Conservation (phyloP, 2,329 filamentous ascomycete genomes). For the Clarireedia paspali region DNA sequence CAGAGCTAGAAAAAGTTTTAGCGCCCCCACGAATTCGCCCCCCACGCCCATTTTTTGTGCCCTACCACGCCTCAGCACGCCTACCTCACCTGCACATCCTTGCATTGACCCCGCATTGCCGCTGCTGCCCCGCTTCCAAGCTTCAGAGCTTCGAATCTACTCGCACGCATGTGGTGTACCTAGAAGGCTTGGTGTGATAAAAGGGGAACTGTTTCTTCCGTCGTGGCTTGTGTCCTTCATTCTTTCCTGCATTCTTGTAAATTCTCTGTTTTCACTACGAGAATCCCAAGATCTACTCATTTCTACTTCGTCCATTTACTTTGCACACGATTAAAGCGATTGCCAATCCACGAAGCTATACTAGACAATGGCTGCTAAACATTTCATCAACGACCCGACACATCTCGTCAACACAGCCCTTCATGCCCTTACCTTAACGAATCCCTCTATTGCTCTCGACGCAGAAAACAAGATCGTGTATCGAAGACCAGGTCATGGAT, state of each 20-base stretch:
- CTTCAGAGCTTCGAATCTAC: neutral
- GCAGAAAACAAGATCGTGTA: slow-evolving; percentile 77
- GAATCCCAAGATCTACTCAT: neutral
- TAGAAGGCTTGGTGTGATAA: neutral
- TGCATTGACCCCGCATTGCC: no score
- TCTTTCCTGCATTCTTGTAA: neutral
- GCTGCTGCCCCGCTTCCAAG: neutral
- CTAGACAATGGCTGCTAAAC: slow-evolving; percentile 53
- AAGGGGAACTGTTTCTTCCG: neutral
- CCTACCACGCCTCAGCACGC: neutral
- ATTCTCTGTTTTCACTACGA: neutral
- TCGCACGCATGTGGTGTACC: neutral
- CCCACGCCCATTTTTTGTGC: neutral
- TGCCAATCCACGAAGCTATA: neutral
- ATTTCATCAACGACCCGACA: slow-evolving; percentile 81
- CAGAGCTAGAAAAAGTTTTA: neutral
- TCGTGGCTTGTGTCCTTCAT: neutral
- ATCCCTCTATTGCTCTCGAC: slow-evolving; percentile 77
- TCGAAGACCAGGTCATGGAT: slow-evolving; percentile 47
- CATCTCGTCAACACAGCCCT: slow-evolving; percentile 73
- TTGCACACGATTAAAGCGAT: neutral
- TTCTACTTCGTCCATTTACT: neutral
- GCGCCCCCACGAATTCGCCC: neutral
- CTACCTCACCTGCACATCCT: neutral
- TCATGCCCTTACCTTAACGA: slow-evolving; percentile 69